A percentile compares a stretch with the other conserved stretches of the same genome.
Evolutionary conservation across 129 eudicot genomes (phyloP).

Genomic region (Oenanthe sinensis): DNA sequence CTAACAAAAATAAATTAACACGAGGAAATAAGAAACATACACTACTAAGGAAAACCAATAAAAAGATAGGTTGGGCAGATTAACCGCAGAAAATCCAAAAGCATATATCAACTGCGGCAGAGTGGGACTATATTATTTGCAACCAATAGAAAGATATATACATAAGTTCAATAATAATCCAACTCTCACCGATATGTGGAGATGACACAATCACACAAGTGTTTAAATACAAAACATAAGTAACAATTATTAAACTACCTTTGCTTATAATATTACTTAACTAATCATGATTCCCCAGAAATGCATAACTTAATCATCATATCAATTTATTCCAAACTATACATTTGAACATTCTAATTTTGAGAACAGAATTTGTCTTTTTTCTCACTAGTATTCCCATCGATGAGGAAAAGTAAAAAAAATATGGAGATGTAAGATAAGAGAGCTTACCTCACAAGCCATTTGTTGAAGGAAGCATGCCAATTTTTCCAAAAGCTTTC

Average conservation of each 20-base stretch:
- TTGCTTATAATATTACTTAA: not conserved
- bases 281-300: not conserved
- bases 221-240: no score
- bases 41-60: not conserved
- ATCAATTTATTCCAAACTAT: not conserved
- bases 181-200: not conserved
- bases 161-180: not conserved
- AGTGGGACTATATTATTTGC: not conserved
- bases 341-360: not conserved
- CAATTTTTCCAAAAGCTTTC: constrained; percentile 96
- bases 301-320: not conserved
- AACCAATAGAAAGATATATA: not conserved
- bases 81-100: not conserved
- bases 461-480: constrained; percentile 98
- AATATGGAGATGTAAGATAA: not conserved
- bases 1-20: not conserved
- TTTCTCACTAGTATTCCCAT: not conserved
- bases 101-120: not conserved
- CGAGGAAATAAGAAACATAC: not conserved
- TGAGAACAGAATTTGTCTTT: not conserved
- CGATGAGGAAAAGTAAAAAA: not conserved
- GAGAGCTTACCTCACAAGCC: constrained; percentile 76
- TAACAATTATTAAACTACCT: not conserved
- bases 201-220: not conserved
- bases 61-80: not conserved